Percentiles rank a stretch among this genome's conserved stretches.
Conservation (phyloP, 2,329 filamentous ascomycete species). For the Neonectria neomacrospora region DNA sequence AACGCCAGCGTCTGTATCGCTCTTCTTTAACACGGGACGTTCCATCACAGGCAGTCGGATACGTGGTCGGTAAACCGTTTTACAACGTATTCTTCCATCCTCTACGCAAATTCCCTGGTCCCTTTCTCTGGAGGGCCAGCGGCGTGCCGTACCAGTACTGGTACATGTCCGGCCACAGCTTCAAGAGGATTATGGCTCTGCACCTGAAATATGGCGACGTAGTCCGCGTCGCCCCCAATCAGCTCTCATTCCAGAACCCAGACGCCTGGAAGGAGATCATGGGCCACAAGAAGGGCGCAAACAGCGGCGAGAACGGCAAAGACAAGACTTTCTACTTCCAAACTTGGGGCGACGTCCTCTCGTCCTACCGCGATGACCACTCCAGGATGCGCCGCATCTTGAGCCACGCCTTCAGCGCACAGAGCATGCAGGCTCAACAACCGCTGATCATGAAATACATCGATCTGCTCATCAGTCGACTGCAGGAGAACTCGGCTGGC, state of each 20-base stretch:
- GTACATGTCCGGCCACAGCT: background rate
- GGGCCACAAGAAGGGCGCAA: slow-evolving; percentile 15
- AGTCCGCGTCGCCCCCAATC: slow-evolving; percentile 53
- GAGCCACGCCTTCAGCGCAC: slow-evolving; percentile 40
- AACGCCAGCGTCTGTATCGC: too few relatives aligned
- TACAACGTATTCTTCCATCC: slow-evolving; percentile 19
- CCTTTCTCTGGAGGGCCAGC: slow-evolving; percentile 7
- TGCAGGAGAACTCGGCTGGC: slow-evolving; percentile 25
- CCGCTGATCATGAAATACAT: slow-evolving; percentile 40
- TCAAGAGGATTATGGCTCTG: slow-evolving; percentile 8
- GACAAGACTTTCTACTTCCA: background rate
- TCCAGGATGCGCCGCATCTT: slow-evolving; percentile 25
- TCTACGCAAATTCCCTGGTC: slow-evolving; percentile 12
- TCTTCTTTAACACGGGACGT: background rate
- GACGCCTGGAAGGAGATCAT: slow-evolving; percentile 31
- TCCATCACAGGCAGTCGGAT: background rate
- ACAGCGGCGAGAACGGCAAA: slow-evolving; percentile 4
- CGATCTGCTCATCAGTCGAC: slow-evolving; percentile 33
- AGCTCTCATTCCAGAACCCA: slow-evolving; percentile 44
- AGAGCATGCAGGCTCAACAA: slow-evolving; percentile 44
- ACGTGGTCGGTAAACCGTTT: background rate
- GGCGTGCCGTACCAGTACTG: background rate
- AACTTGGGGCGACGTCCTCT: background rate
- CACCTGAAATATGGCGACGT: slow-evolving; percentile 47
- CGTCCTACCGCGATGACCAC: background rate